Base-by-base conservation (phyloP, 192 early-diverging fungal species). In the Anaeromyces robustus region DNA sequence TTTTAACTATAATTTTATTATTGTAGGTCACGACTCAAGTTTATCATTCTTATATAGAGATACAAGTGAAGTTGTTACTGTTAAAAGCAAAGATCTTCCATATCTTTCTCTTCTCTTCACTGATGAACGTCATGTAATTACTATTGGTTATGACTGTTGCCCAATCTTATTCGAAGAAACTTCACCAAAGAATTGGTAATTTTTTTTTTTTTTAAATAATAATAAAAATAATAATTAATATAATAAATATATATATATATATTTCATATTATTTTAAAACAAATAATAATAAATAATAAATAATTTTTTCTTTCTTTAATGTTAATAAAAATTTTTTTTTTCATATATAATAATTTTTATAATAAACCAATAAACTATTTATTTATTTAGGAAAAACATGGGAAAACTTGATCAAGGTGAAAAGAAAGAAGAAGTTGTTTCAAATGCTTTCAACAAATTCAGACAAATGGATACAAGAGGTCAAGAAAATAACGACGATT, bases 121-220 rank as follows among this genome's bases (percentile, higher is more conserved):
- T 30, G 92, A 89, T 39, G 94, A 94, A 80, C 84, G 86, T 68
- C 89, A 89, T 30, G 92, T 98, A 77, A 91, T 97, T 41, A 96
- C 92, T 29, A 93, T 93, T 19, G 97, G 97, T 16, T 94, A 96
- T 85, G 97, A 99, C 83, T 99, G 96, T 85, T 92, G 89, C 17
- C 97, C 97, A 2, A 90, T 94, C 82, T 85, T 99, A 77, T 93
- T 93, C 81, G 88, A 90, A 78, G 84, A 80, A 32, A 88, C 89
- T 79, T 86, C 91, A 77, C 85, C 86, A 6, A 80, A 80, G 78
- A 81, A 90, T 28, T 95, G 93, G 94, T 94, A 82, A 31, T 30
- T 30, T n/a, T 29, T 29, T 80, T 14, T 77, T 28, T 9, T 18
- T 29, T 78, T 22, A 26, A 77, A 16, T 22, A 79, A 29, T 28